Percentiles rank a stretch among this genome's conserved stretches.
Evolutionary conservation across 495 filamentous ascomycete species (phyloP).

Genomic region (Penicillium roqueforti): DNA sequence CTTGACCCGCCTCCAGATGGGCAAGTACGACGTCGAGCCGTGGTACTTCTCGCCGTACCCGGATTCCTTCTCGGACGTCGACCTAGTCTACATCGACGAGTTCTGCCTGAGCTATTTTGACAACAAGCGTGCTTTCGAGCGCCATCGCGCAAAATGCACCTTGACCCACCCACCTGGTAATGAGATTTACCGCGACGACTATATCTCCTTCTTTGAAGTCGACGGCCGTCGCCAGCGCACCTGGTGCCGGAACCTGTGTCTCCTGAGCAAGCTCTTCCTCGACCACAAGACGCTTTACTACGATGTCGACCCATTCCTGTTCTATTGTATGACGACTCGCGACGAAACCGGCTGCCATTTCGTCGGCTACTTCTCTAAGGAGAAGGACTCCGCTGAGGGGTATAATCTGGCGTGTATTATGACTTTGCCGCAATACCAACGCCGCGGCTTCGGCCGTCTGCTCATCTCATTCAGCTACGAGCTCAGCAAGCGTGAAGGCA

Average conservation of each 20-base stretch:
- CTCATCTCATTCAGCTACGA: conserved; percentile 98
- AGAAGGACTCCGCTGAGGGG: conserved; percentile 92
- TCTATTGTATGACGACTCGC: conserved; percentile 94
- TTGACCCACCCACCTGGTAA: conserved; percentile 92
- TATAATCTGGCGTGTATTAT: conserved; percentile 98
- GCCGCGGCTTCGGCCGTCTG: conserved; percentile 86
- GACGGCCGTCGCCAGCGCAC: conserved; percentile 92
- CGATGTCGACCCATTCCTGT: conserved; percentile 96
- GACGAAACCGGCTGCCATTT: conserved; percentile 86
- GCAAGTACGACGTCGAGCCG: conserved; percentile 83
- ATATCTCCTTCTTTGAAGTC: conserved; percentile 95
- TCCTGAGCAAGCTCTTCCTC: conserved; percentile 92
- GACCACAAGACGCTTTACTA: conserved; percentile 99
- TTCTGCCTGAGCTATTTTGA: conserved; percentile 93
- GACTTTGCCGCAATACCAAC: conserved; percentile 91
- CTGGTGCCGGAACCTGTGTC: conserved; percentile 94
- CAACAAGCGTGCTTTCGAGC: conserved; percentile 67
- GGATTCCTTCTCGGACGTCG: conserved; percentile 75
- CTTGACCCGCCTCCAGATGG: conserved; percentile 88
- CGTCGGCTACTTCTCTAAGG: conserved; percentile 96
- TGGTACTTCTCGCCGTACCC: conserved; percentile 99
- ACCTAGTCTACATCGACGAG: conserved; percentile 93
- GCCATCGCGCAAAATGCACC: conserved; percentile 88
- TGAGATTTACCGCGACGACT: conserved; percentile 94
- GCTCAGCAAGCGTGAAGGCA: conserved; percentile 89